A percentile compares a stretch with the other conserved stretches of the same genome.
Evolutionary conservation across 2,329 filamentous ascomycete species (phyloP).

Genomic region (Byssothecium circinans): DNA sequence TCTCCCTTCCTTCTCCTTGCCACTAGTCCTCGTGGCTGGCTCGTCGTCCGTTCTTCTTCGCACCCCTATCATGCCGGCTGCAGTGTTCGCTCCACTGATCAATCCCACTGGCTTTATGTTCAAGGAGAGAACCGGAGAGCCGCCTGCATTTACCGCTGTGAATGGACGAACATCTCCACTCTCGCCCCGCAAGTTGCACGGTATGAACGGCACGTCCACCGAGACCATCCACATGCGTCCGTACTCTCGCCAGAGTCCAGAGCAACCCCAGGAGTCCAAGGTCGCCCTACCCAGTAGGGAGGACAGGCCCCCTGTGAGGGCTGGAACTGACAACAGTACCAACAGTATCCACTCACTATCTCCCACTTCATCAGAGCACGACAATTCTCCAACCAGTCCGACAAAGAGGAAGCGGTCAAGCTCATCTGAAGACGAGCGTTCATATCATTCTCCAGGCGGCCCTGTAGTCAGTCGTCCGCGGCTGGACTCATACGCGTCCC

Average conservation of each 20-base stretch:
- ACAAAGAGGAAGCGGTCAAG: constrained; percentile 66
- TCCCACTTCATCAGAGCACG: constrained; percentile 21
- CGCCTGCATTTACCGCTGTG: constrained; percentile 41
- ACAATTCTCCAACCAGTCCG: constrained; percentile 32
- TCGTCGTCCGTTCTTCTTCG: constrained; percentile 5
- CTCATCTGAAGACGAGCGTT: constrained; percentile 50
- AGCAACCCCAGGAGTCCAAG: constrained; percentile 19
- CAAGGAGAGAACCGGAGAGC: constrained; percentile 29
- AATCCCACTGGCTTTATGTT: constrained; percentile 33
- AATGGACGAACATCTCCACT: constrained; percentile 37
- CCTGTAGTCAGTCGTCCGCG: constrained; percentile 42
- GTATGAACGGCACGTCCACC: constrained; percentile 20
- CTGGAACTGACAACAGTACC: too few relatives aligned
- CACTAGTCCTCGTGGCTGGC: constrained; percentile 4
- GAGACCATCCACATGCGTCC: constrained; percentile 19
- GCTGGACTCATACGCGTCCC: constrained; percentile 37
- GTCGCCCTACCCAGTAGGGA: constrained; percentile 20
- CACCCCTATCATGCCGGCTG: constrained; percentile 36
- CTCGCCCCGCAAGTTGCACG: constrained; percentile 20
- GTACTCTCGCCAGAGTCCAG: constrained; percentile 12
- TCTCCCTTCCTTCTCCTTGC: background rate
- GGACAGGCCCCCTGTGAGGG: constrained; percentile 20
- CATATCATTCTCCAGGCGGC: constrained; percentile 41
- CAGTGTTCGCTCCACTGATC: constrained; percentile 34
- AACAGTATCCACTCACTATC: constrained; percentile 28